These are phyloP conservation scores for Aquilaria agallochum DNA, from an alignment of 441 rosid genomes.

Conservation along the genomic window DNA sequence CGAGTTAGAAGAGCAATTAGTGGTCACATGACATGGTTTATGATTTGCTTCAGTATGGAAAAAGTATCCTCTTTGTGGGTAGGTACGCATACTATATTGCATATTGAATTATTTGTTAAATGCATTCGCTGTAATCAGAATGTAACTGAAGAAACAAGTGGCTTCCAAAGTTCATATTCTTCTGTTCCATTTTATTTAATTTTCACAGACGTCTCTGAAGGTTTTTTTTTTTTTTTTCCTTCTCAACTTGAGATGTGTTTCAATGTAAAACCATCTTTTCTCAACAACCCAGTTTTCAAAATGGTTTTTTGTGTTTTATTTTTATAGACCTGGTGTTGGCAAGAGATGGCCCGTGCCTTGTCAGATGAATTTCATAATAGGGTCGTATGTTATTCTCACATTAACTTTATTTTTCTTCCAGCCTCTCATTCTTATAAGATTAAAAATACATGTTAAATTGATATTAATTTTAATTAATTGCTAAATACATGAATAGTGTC, in stretches of 20 bases:
- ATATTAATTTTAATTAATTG: too few species aligned
- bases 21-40: conserved; percentile 63
- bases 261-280: not conserved
- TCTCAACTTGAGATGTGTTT: not conserved
- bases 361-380: conserved; percentile 59
- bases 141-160: not conserved
- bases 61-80: conserved; percentile 70
- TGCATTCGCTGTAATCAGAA: not conserved
- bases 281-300: not conserved
- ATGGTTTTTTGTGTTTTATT: not conserved
- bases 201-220: not conserved
- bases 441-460: too few species aligned
- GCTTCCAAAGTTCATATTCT: not conserved
- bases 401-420: not conserved
- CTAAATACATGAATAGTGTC: too few species aligned
- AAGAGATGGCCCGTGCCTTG: conserved; percentile 66
- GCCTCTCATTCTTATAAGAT: not conserved
- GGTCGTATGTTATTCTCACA: conserved; percentile 38
- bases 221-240: not conserved
- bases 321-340: conserved; percentile 64
- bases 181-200: too few species aligned
- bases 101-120: not conserved
- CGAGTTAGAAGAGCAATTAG: conserved; percentile 64
- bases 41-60: conserved; percentile 59
- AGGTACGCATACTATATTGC: conserved; percentile 28